These are phyloP conservation scores for Aspergillus homomorphus DNA, from an alignment of 495 filamentous ascomycete genomes.

Conservation along the genomic window DNA sequence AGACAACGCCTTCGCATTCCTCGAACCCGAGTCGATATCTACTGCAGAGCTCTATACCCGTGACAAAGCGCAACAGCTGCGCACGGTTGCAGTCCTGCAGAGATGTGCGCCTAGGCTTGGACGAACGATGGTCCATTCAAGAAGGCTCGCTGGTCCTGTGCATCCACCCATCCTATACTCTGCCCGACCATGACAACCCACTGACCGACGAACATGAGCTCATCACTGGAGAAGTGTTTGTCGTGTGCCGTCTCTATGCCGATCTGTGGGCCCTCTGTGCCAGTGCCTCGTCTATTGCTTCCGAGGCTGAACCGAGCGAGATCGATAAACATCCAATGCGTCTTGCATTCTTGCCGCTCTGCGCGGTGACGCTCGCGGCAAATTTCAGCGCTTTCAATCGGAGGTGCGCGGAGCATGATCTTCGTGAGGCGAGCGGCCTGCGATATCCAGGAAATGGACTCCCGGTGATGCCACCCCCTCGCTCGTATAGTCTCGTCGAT, in stretches of 20 bases:
- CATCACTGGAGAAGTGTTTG: slow-evolving; percentile 24
- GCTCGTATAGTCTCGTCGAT: slow-evolving; percentile 25
- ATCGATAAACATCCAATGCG: neutral
- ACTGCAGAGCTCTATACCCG: slow-evolving; percentile 4
- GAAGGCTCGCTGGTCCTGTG: slow-evolving; percentile 34
- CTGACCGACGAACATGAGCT: slow-evolving; percentile 28
- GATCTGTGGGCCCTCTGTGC: slow-evolving; percentile 34
- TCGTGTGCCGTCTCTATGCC: slow-evolving; percentile 30
- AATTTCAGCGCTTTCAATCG: slow-evolving; percentile 27
- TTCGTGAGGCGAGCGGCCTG: neutral
- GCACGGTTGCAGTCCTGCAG: slow-evolving; percentile 24
- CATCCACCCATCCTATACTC: slow-evolving; percentile 25
- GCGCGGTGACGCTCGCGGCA: slow-evolving; percentile 30
- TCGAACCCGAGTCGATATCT: neutral
- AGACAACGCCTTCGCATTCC: neutral
- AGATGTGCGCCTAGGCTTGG: slow-evolving; percentile 24
- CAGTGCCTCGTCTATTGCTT: slow-evolving; percentile 18
- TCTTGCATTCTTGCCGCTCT: slow-evolving; percentile 32
- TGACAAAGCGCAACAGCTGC: slow-evolving; percentile 16
- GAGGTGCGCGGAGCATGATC: slow-evolving; percentile 16
- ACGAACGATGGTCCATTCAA: slow-evolving; percentile 28
- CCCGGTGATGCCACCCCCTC: slow-evolving; percentile 26
- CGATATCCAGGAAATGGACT: slow-evolving; percentile 28
- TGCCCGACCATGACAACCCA: slow-evolving; percentile 13
- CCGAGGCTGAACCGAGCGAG: neutral